These are phyloP conservation scores for Apophysomyces variabilis DNA, from an alignment of 371 early-diverging fungal genomes.

Conservation along the genomic window DNA sequence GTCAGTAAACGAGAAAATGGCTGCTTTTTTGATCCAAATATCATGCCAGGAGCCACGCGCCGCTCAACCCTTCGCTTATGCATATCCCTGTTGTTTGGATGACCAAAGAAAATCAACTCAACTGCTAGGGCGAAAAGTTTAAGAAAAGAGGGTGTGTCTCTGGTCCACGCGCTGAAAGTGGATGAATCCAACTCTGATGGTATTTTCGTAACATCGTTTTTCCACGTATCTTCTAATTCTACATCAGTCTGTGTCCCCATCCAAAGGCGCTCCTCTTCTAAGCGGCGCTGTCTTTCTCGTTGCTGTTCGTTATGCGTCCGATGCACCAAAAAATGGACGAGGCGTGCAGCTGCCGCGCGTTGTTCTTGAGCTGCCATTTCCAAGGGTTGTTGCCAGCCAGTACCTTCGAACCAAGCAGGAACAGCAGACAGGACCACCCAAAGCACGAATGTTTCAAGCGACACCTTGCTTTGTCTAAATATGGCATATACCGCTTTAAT, in stretches of 20 bases:
- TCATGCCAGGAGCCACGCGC: slow-evolving; percentile 28
- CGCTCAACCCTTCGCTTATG: slow-evolving; percentile 32
- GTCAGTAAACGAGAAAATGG: slow-evolving; percentile 35
- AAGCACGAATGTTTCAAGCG: slow-evolving; percentile 30
- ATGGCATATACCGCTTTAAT: slow-evolving; percentile 18
- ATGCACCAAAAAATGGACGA: slow-evolving; percentile 27
- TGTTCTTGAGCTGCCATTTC: slow-evolving; percentile 11
- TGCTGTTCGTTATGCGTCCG: slow-evolving; percentile 17
- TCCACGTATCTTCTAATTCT: slow-evolving; percentile 22
- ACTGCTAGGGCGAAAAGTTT: slow-evolving; percentile 25
- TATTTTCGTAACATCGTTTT: slow-evolving; percentile 13
- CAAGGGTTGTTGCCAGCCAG: slow-evolving; percentile 8
- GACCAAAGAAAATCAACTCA: slow-evolving; percentile 20
- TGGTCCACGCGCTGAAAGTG: slow-evolving; percentile 35
- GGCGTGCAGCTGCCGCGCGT: background rate
- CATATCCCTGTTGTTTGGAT: background rate
- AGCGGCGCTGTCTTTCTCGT: slow-evolving; percentile 14
- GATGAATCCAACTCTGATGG: slow-evolving; percentile 19
- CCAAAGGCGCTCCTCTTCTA: slow-evolving; percentile 24
- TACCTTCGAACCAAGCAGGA: slow-evolving; percentile 41
- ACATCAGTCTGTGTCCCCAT: slow-evolving; percentile 15
- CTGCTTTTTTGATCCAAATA: slow-evolving; percentile 9
- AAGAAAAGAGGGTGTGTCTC: slow-evolving; percentile 23
- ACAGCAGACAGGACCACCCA: slow-evolving; percentile 26
- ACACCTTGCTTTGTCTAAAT: slow-evolving; percentile 17